Evolutionary conservation across 805 yeast species (phyloP), one percentile per base, ranked within the genome.

Genomic region (Candida golubevii): DNA sequence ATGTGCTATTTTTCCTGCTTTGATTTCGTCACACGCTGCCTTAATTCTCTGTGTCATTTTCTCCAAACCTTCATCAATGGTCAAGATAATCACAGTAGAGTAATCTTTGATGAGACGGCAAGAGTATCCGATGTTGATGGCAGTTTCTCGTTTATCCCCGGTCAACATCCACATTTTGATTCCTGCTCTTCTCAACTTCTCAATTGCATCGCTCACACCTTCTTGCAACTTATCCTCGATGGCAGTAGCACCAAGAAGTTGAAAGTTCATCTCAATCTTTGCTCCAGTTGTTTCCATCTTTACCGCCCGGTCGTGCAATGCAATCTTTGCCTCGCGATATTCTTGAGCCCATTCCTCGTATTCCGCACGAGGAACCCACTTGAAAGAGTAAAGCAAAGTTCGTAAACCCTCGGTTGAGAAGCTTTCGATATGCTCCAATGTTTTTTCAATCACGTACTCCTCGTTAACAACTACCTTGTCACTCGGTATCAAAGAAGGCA

Each of bases 141-240:
- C 99, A 0, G 99, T 93, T 64, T 93, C 99, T 47, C 97, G 74
- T 60, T 95, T 95, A 62, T 93, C 99, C 36, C 99, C 99, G 0
- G 99, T 93, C 38, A 93, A 71, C 97, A 93, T 93, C 99, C 99
- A 93, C 73, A 93, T 67, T 57, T 84, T 88, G 45, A 93, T 88
- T 2, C 96, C 96, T 0, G 99, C 98, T 50, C 95, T 75, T 55
- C 96, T 78, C 39, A 93, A 74, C 58, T 88, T 89, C 46, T 88
- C 97, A 50, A 93, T 90, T 0, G 98, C 79, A 43, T 90, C 96
- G 18, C 97, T 85, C 7, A 93, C 99, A n/a, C 99, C 99, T 23
- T 83, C 85, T 66, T 93, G 99, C 33, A 93, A 72, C 59, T 91
- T 93, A 60, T 93, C 99, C 61, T 93, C 99, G 49, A 93, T 93